phyloP scores from a whole-genome alignment of 177 flowering plant genomes.

The Vitis hybrid region DNA sequence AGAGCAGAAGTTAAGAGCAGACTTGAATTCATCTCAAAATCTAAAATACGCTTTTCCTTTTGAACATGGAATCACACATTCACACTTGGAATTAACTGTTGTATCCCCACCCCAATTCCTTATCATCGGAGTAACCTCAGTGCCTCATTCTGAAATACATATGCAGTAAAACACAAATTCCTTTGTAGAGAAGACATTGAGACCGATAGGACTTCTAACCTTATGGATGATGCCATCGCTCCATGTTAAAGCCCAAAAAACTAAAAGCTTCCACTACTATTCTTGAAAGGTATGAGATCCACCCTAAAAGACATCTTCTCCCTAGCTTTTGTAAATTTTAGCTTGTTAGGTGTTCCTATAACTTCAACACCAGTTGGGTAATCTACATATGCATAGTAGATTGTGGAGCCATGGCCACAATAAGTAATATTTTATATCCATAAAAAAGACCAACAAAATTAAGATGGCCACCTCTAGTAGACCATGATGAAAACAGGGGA shows the following conservation, averaged over 20 bases:
- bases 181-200: conserved; percentile 38
- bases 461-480: too few relatives aligned
- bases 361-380: conserved; percentile 41
- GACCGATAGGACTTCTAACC: conserved; percentile 49
- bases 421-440: conserved; percentile 22
- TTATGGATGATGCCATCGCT: conserved; percentile 32
- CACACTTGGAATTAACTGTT: too few relatives aligned
- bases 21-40: too few relatives aligned
- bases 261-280: conserved; percentile 38
- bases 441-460: too few relatives aligned
- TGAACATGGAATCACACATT: too few relatives aligned
- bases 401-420: conserved; percentile 36
- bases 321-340: conserved; percentile 33
- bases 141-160: too few relatives aligned
- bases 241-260: conserved; percentile 54
- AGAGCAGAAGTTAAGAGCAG: too few relatives aligned
- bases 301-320: conserved; percentile 43
- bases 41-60: too few relatives aligned
- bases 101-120: too few relatives aligned
- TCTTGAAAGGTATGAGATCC: conserved; percentile 31
- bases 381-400: conserved; percentile 35
- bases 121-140: too few relatives aligned
- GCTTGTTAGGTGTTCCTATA: conserved; percentile 31
- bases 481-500: too few relatives aligned
- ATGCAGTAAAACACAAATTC: background rate